Evolutionary conservation across 2,329 filamentous ascomycete genomes (phyloP), one percentile per base, ranked within the genome.

Genomic region (Ploettnerulaceae sp.): DNA sequence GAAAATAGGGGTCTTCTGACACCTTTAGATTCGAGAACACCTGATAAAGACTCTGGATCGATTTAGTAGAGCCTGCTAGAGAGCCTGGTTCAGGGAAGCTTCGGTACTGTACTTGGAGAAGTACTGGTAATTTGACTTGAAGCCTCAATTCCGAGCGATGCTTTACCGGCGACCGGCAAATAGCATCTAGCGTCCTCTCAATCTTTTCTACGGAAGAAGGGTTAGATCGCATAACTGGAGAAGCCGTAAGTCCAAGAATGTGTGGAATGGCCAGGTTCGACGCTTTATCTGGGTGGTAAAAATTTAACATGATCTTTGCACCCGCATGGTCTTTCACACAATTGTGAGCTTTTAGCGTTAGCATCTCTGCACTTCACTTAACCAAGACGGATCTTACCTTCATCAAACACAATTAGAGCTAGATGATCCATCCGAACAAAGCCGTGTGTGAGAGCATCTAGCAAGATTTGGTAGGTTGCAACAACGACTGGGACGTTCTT

Each of bases 351-450:
- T 40, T n/a, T 4, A 20, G 7, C 11, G 20, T 41, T 48, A 51
- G 43, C 34, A 52, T n/a, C 7, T 28, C 5, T 18, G 24, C 7
- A 14, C n/a, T 6, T 8, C 4, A n/a, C n/a, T 8, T 2, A 26
- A 22, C 17, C 18, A 22, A 24, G 8, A 28, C 25, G 15, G 6
- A 21, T 9, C 24, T 35, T 64, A 77, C 79, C 78, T 72, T 86
- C 82, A 60, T 86, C 82, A 53, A 85, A 83, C 1, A 86, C 69
- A 6, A 84, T 65, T 25, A 86, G 63, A 15, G 75, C 70, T 15
- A 86, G 57, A 3, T 65, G 64, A 5, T 65, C 57, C 57, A 85
- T 73, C 7, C 61, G 66, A 3, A 86, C 71, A 60, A 85, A 86
- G 0, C 70, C 81, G 66, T 83, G 78, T 5, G 63, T 71, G 41